phyloP scores from a whole-genome alignment of 768 basidiomycete genomes.

The Russula griseocarnosa region DNA sequence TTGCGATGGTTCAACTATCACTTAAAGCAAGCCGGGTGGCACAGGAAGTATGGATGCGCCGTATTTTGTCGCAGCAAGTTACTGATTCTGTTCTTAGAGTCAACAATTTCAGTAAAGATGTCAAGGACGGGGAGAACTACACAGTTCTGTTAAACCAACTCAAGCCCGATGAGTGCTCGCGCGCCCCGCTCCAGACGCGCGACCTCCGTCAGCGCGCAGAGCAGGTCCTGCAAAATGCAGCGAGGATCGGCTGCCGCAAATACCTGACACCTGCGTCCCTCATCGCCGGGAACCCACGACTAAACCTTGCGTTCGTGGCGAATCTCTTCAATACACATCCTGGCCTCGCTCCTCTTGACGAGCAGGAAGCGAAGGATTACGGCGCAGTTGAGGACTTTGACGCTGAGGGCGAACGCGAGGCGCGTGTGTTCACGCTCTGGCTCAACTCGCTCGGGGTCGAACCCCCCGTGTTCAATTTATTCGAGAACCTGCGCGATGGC shows the following conservation, averaged over 20 bases:
- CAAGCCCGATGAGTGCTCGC: constrained; percentile 89
- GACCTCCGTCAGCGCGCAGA: constrained; percentile 86
- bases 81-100: constrained; percentile 53
- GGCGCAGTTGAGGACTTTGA: constrained; percentile 95
- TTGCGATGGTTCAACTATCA: constrained; percentile 99
- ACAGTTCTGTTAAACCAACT: constrained; percentile 94
- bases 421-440: constrained; percentile 97
- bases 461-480: constrained; percentile 92
- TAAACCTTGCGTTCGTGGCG: constrained; percentile 97
- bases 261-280: constrained; percentile 92
- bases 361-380: constrained; percentile 88
- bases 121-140: constrained; percentile 97
- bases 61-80: neutral
- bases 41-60: constrained; percentile 55
- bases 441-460: constrained; percentile 96
- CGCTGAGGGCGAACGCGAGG: constrained; percentile 97
- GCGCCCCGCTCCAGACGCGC: constrained; percentile 80
- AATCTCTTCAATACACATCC: constrained; percentile 99
- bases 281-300: constrained; percentile 89
- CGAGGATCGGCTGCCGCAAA: constrained; percentile 88
- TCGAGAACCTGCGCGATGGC: constrained; percentile 94
- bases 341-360: constrained; percentile 89
- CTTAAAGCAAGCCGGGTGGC: constrained; percentile 91
- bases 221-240: constrained; percentile 92
- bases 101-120: constrained; percentile 95